Evolutionary conservation across 2,329 filamentous ascomycete species (phyloP), one percentile per base, ranked within the genome.

Genomic region (Lasiodiplodia theobromae): DNA sequence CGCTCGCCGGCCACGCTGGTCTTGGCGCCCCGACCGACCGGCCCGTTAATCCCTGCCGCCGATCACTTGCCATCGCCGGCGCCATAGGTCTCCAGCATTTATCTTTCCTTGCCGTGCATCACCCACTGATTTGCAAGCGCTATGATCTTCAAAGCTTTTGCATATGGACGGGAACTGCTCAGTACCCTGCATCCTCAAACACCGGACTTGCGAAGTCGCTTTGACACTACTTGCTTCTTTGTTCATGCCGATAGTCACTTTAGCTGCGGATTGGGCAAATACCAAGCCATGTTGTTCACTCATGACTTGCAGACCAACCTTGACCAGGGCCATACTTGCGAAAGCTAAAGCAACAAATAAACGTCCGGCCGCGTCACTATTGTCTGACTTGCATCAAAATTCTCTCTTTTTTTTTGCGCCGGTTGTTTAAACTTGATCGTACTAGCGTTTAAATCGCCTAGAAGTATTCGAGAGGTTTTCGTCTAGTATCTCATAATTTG

Each of bases 21-120:
- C 60, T 64, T 64, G 60, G 60, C 60, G 28, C 21, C 56, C 44
- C 56, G n/a, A 16, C n/a, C 34, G 37, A 21, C 44, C 57, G 57
- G 58, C 40, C 3, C 40, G 44, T n/a, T 12, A 6, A 64, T 52
- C 60, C 60, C 60, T 64, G 60, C 60, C 28, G 60, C 40, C n/a
- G 60, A 64, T 64, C 60, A 7, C 18, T 23, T 11, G 8, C 40
- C 11, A 11, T 31, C 12, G 10, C 25, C 44, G 37, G 37, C 60
- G 37, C 28, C 60, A 23, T 23, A 23, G 23, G 23, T 25, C 34
- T 12, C 31, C 8, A 38, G 23, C 23, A 23, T 31, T 31, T 34
- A 8, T 21, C 31, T 23, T 28, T 38, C 52, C 25, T 21, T 31
- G 2, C 49, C 23, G 23, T 52, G 49, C 49, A 28, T 52, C n/a